Evolutionary conservation across 2,329 filamentous ascomycete species (phyloP).

Genomic region (Aspergillus sp.): DNA sequence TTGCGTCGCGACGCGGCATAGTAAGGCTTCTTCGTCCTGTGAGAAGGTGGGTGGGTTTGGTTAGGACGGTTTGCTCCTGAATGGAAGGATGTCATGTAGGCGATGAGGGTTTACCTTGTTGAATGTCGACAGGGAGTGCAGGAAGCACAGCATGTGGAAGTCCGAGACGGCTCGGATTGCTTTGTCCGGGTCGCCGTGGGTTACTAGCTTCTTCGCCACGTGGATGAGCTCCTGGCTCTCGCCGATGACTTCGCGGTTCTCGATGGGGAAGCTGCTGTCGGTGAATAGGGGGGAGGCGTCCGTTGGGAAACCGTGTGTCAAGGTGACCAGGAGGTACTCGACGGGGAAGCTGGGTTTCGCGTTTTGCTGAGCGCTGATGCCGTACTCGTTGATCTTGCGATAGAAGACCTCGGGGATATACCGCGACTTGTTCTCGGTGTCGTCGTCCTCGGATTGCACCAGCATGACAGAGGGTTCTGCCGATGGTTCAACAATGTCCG

Average conservation of each 20-base stretch:
- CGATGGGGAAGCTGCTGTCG: slow-evolving; percentile 74
- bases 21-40: slow-evolving; percentile 83
- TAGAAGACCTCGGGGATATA: slow-evolving; percentile 99
- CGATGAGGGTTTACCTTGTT: slow-evolving; percentile 67
- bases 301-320: slow-evolving; percentile 94
- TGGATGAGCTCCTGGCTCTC: slow-evolving; percentile 77
- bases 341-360: slow-evolving; percentile 95
- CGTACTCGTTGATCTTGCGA: slow-evolving; percentile 92
- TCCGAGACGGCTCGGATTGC: slow-evolving; percentile 76
- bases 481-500: slow-evolving; percentile 92
- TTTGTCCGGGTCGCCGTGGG: slow-evolving; percentile 62
- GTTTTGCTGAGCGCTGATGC: slow-evolving; percentile 93
- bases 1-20: slow-evolving; percentile 80
- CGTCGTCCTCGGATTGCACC: slow-evolving; percentile 85
- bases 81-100: background rate
- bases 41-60: background rate
- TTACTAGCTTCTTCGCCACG: slow-evolving; percentile 69
- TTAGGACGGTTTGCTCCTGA: background rate
- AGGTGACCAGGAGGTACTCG: slow-evolving; percentile 91
- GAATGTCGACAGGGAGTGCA: slow-evolving; percentile 77
- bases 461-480: slow-evolving; percentile 93
- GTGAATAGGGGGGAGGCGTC: slow-evolving; percentile 75
- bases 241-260: slow-evolving; percentile 85
- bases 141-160: slow-evolving; percentile 90
- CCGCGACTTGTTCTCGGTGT: slow-evolving; percentile 66